Evolutionary conservation across 345 rosid species (phyloP).

Genomic region (Trapa bicornis): DNA sequence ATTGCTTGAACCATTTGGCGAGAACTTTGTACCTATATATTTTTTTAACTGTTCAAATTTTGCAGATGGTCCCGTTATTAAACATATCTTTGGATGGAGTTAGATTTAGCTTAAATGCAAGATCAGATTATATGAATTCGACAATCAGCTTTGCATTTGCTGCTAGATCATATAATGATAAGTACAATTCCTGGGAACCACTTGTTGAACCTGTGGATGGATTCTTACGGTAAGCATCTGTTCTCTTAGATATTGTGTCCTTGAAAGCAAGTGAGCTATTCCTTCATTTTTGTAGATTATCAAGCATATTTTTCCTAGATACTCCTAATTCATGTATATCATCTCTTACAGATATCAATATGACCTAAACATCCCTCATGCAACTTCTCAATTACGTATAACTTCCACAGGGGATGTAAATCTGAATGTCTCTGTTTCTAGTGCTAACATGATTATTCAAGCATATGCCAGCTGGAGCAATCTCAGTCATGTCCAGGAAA

Average conservation of each 20-base stretch:
- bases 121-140: constrained; percentile 49
- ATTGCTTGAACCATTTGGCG: not conserved
- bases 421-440: constrained; percentile 73
- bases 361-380: constrained; percentile 57
- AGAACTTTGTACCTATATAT: not conserved
- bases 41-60: not conserved
- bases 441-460: constrained; percentile 84
- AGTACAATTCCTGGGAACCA: constrained; percentile 92
- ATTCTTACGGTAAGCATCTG: constrained; percentile 46
- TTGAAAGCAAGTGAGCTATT: not conserved
- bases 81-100: constrained; percentile 64
- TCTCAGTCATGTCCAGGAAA: constrained; percentile 43
- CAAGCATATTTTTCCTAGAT: not conserved
- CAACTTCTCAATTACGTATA: constrained; percentile 78
- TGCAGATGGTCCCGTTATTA: constrained; percentile 95
- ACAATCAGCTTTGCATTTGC: constrained; percentile 66
- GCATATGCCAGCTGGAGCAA: constrained; percentile 96
- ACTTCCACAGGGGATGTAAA: constrained; percentile 65
- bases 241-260: not conserved
- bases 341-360: constrained; percentile 54
- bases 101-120: constrained; percentile 62
- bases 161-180: constrained; percentile 89
- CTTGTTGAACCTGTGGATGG: constrained; percentile 82
- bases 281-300: not conserved
- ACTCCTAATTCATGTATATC: not conserved